Evolutionary conservation across 2,329 filamentous ascomycete species (phyloP), one percentile per base, ranked within the genome.

Genomic region (Fusarium penzigii): DNA sequence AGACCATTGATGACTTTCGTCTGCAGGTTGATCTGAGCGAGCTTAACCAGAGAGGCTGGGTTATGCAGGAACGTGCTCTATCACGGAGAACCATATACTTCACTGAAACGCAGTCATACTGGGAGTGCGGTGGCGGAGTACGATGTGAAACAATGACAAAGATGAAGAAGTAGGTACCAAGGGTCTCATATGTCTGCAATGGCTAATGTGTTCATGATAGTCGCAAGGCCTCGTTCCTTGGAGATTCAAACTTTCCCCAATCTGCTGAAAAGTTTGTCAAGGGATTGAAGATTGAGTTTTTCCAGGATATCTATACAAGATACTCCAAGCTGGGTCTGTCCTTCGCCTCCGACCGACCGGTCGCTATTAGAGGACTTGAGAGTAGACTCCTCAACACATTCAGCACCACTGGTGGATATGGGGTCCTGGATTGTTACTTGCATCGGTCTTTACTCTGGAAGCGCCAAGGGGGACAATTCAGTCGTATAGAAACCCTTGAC

Each of bases 241-340:
- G 50, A 2, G 53, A 55, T 1, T 39, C 50, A 6, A 53, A 55
- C 14, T 55, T 55, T 2, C 52, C 49, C 1, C 32, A 53, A 9
- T 41, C 44, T 10, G 50, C 50, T 8, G 49, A 49, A 8, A 42
- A 52, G 14, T 49, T 38, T 0, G 44, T 42, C 16, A 25, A 39
- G 5, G 53, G 42, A 0, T 34, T 42, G 3, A 38, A 34, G 16
- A 55, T 55, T 3, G 42, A 53, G 1, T 48, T 43, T 11, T 53
- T 46, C n/a, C 53, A 55, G 12, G 46, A 53, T 3, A 20, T 55
- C 2, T 55, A 53, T 29, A 49, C 46, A 5, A 42, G 29, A 0
- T 55, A 55, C 17, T 53, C 52, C 1, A 13, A 29, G 7, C 46
- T 53, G 0, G 39, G 6, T 1, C 44, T 53, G 2, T 34, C 39